Conservation (phyloP, 2,329 filamentous ascomycete species). For the Xylariaceae sp. region DNA sequence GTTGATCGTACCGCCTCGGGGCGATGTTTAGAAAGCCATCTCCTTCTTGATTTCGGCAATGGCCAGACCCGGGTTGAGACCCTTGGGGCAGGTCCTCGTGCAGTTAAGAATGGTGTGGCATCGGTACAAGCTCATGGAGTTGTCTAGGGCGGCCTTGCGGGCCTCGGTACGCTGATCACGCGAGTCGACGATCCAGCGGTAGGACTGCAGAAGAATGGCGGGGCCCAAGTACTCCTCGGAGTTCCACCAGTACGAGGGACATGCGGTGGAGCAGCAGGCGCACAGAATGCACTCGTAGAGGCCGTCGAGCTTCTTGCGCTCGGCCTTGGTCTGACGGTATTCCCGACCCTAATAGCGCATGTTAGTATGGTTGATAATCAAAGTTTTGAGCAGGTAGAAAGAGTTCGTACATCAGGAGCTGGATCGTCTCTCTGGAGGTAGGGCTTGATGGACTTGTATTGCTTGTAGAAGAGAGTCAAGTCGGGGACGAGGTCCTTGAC, state of each 20-base stretch:
- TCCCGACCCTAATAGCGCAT: conserved; percentile 68
- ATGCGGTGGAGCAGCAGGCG: conserved; percentile 98
- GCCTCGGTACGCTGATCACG: conserved; percentile 85
- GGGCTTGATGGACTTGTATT: conserved; percentile 99
- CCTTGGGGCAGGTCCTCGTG: conserved; percentile 96
- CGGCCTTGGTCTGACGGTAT: conserved; percentile 83
- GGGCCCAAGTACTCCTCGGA: conserved; percentile 97
- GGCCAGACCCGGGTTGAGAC: conserved; percentile 88
- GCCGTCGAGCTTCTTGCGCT: conserved; percentile 94
- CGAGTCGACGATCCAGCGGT: conserved; percentile 94
- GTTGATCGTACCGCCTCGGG: no score
- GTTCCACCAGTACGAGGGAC: conserved; percentile 99
- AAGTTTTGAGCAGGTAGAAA: conserved; percentile 10
- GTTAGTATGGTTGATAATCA: conserved; percentile 11
- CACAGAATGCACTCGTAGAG: conserved; percentile 99
- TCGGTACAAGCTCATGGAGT: conserved; percentile 97
- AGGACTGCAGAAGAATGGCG: conserved; percentile 93
- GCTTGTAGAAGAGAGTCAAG: conserved; percentile 98
- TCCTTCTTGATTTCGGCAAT: conserved; percentile 99
- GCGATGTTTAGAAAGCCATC: conserved; percentile 58
- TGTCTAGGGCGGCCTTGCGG: conserved; percentile 89
- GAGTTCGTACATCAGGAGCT: conserved; percentile 67
- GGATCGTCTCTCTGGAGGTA: conserved; percentile 91
- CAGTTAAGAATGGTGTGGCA: conserved; percentile 99
- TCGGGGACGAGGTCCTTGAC: conserved; percentile 99